Conservation (phyloP, 345 rosid species). For the Brassica carinata region DNA sequence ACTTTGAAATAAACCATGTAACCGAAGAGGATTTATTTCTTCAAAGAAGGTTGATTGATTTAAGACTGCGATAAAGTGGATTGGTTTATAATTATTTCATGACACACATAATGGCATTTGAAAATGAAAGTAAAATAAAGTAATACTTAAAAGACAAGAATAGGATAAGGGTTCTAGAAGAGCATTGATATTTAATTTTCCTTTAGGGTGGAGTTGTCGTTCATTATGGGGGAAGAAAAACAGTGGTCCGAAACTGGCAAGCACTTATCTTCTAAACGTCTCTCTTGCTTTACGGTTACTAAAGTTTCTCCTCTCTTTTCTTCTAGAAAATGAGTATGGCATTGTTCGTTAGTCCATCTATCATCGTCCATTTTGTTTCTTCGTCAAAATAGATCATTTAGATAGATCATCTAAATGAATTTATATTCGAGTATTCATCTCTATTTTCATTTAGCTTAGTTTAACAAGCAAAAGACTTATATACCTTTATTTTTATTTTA, state of each 20-base stretch:
- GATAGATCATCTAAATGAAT: too few species aligned
- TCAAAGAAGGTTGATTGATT: conserved; percentile 23
- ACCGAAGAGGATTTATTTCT: background rate
- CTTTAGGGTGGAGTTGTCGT: conserved; percentile 13
- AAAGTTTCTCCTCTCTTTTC: conserved; percentile 7
- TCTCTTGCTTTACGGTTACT: conserved; percentile 24
- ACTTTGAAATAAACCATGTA: conserved; percentile 13
- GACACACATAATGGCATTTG: background rate
- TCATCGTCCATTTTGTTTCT: too few species aligned
- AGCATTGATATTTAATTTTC: conserved; percentile 7
- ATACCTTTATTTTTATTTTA: too few species aligned
- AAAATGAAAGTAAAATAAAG: conserved; percentile 6
- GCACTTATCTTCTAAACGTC: conserved; percentile 18
- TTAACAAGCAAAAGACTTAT: too few species aligned
- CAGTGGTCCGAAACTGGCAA: conserved; percentile 40
- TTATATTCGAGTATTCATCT: too few species aligned
- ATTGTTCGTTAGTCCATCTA: too few species aligned
- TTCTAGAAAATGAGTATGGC: conserved; percentile 10
- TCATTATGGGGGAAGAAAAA: conserved; percentile 13
- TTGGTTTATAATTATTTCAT: conserved; percentile 20
- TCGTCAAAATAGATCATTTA: too few species aligned
- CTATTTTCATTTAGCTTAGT: too few species aligned
- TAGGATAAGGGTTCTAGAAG: conserved; percentile 40
- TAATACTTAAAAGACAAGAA: background rate
- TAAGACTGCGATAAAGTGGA: conserved; percentile 13